phyloP scores from a whole-genome alignment of 2,329 filamentous ascomycete genomes.

The Arthroderma uncinatum region DNA sequence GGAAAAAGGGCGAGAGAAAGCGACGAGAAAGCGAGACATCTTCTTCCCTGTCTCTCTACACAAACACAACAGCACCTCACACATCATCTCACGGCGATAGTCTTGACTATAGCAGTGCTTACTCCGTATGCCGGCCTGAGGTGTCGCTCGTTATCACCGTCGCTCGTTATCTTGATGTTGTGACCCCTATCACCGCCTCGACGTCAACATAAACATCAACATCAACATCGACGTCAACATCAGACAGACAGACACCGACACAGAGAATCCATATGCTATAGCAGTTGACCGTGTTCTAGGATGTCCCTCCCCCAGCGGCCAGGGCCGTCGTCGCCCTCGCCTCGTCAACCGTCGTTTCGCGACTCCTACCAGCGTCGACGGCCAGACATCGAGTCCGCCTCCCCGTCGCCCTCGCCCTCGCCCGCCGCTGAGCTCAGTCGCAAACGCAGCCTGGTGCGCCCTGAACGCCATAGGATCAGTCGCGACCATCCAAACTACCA shows the following conservation, averaged over 20 bases:
- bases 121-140: neutral
- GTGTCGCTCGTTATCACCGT: neutral
- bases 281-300: neutral
- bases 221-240: neutral
- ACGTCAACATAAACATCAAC: neutral
- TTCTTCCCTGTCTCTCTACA: neutral
- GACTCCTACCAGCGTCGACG: slow-evolving; percentile 58
- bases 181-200: neutral
- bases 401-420: slow-evolving; percentile 23
- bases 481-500: slow-evolving; percentile 87
- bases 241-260: neutral
- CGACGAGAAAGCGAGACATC: no score
- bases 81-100: no score
- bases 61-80: no score
- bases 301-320: slow-evolving; percentile 51
- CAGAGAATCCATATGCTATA: neutral
- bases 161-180: neutral
- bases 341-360: slow-evolving; percentile 49
- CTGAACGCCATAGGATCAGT: slow-evolving; percentile 76
- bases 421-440: slow-evolving; percentile 45
- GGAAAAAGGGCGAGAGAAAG: neutral
- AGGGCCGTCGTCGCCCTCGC: slow-evolving; percentile 47
- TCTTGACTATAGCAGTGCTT: neutral
- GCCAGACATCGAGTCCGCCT: slow-evolving; percentile 59
- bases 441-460: slow-evolving; percentile 80